Evolutionary conservation across 2,329 filamentous ascomycete species (phyloP).

Genomic region (Phaeosphaeria sp.): DNA sequence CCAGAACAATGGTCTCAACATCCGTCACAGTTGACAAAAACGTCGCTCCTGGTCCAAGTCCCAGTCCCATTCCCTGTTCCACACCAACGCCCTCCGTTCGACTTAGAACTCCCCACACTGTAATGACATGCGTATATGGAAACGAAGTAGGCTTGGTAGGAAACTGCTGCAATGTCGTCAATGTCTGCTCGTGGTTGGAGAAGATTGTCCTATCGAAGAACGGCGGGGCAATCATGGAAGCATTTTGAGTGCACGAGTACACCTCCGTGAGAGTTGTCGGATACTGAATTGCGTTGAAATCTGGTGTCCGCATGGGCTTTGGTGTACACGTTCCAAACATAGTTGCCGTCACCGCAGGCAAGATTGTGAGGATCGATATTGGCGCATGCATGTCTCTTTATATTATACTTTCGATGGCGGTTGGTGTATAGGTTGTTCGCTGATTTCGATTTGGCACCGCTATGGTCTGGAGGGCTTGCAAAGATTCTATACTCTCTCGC

Average conservation of each 20-base stretch:
- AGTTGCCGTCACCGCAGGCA: background rate
- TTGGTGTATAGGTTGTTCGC: no score
- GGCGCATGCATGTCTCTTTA: background rate
- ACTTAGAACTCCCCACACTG: background rate
- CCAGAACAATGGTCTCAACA: background rate
- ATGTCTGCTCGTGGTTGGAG: background rate
- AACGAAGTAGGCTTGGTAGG: background rate
- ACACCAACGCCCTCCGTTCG: background rate
- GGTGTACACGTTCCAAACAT: background rate
- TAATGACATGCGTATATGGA: background rate
- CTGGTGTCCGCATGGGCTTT: background rate
- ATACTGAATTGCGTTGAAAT: background rate
- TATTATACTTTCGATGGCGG: background rate
- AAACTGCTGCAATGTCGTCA: background rate
- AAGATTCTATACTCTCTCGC: no score
- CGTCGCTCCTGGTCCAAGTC: no score
- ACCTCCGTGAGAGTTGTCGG: background rate
- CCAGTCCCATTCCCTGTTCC: no score
- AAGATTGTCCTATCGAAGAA: background rate
- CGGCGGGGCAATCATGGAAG: background rate
- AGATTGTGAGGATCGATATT: background rate
- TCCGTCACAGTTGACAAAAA: background rate
- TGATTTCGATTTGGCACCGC: background rate
- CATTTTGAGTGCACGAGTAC: background rate
- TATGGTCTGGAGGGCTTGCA: no score